A percentile compares a stretch with the other conserved stretches of the same genome.
These are phyloP conservation scores for Kuraishia borneana DNA, from an alignment of 805 yeast species.

Conservation along the genomic window DNA sequence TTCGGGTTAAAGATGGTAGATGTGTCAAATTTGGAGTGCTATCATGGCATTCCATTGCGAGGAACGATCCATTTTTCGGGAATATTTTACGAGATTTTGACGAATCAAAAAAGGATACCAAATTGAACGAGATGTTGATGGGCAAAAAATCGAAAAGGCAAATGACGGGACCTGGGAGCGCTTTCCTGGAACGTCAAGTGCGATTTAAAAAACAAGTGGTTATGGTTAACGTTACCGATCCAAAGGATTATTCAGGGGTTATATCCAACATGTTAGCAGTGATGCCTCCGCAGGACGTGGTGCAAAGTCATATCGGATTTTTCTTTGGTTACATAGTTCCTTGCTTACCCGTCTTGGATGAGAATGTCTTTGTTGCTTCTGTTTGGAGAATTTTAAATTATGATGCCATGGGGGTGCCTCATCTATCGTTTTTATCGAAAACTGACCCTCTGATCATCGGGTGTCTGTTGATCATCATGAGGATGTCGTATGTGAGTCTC, in stretches of 20 bases:
- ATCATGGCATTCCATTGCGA: conserved; percentile 1
- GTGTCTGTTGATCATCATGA: conserved; percentile 13
- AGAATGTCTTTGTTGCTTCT: conserved; percentile 19
- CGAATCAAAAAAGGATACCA: conserved; percentile 6
- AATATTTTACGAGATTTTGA: conserved; percentile 1
- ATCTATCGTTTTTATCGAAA: conserved; percentile 7
- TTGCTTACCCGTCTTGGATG: conserved; percentile 35
- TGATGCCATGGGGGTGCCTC: conserved; percentile 1
- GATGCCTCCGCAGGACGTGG: conserved; percentile 18
- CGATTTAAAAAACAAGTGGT: conserved; percentile 3
- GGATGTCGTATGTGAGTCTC: conserved; percentile 15
- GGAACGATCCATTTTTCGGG: conserved; percentile 2
- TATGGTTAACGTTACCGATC: conserved; percentile 1
- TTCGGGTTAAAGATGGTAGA: background rate
- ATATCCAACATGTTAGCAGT: conserved; percentile 2
- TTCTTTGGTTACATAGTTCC: conserved; percentile 31
- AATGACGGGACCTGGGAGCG: background rate
- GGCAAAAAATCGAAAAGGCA: background rate
- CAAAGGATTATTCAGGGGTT: conserved; percentile 5
- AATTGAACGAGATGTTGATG: conserved; percentile 1
- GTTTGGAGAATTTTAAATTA: conserved; percentile 20
- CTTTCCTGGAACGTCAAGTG: conserved; percentile 2
- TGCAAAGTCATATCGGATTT: conserved; percentile 24
- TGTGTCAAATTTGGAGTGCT: conserved; percentile 1
- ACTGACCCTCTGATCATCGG: conserved; percentile 13